phyloP scores from a whole-genome alignment of 2,329 filamentous ascomycete species.

The Balansia obtecta region DNA sequence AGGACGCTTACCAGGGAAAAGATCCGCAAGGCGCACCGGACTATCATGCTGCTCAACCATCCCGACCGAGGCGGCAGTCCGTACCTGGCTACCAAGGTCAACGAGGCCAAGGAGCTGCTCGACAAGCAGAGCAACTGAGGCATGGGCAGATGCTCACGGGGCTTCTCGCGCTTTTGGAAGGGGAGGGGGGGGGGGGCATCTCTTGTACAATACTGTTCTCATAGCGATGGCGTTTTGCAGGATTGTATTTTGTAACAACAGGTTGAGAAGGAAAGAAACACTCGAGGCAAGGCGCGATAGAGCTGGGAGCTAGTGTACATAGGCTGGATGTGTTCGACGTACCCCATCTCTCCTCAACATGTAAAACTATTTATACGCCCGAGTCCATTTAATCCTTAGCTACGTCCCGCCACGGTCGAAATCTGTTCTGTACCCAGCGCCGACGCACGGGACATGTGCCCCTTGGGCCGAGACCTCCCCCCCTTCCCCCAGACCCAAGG shows the following conservation, averaged over 20 bases:
- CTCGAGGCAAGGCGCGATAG: too few species aligned
- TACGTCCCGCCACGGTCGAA: neutral
- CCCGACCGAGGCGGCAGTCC: conserved; percentile 94
- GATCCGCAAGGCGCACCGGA: conserved; percentile 87
- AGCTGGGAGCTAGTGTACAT: neutral
- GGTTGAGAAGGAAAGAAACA: too few species aligned
- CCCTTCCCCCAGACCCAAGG: conserved; percentile 18
- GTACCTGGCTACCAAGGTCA: conserved; percentile 94
- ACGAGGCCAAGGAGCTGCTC: conserved; percentile 93
- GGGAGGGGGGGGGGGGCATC: too few species aligned
- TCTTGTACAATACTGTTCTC: conserved; percentile 27
- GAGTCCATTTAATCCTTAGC: neutral
- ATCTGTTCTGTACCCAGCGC: neutral
- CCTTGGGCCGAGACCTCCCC: neutral
- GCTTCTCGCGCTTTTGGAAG: too few species aligned
- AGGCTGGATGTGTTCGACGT: neutral
- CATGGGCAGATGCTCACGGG: too few species aligned
- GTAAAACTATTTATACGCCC: neutral
- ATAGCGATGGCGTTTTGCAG: conserved; percentile 31
- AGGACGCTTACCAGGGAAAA: conserved; percentile 82
- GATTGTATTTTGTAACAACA: conserved; percentile 14
- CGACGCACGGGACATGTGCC: neutral
- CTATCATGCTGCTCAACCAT: conserved; percentile 94
- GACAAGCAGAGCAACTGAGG: conserved; percentile 47
- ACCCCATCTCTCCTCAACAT: conserved; percentile 5